Conservation (phyloP, 345 rosid species). For the Boechera retrofracta region DNA sequence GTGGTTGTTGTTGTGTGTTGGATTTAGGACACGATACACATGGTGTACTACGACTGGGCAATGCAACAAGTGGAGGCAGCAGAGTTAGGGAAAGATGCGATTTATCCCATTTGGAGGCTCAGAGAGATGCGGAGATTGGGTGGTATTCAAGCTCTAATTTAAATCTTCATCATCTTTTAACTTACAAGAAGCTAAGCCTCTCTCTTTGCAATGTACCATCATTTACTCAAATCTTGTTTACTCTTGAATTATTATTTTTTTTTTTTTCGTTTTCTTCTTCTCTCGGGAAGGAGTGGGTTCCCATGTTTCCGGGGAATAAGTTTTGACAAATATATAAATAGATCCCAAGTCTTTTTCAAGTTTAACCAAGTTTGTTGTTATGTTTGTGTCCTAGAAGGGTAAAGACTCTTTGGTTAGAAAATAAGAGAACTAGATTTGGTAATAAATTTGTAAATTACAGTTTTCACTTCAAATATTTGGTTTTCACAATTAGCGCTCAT, state of each 20-base stretch:
- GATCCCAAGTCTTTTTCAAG: slow-evolving; percentile 1
- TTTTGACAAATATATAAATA: slow-evolving; percentile 37
- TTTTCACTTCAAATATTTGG: neutral
- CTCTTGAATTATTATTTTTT: neutral
- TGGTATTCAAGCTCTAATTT: slow-evolving; percentile 67
- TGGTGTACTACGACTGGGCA: slow-evolving; percentile 85
- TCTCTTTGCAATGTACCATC: slow-evolving; percentile 26
- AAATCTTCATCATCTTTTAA: neutral
- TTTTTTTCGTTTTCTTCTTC: neutral
- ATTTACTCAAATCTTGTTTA: slow-evolving; percentile 5
- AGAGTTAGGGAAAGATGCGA: slow-evolving; percentile 86
- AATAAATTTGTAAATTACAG: neutral
- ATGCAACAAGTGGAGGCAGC: slow-evolving; percentile 89
- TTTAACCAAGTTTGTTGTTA: neutral
- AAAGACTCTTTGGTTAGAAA: neutral
- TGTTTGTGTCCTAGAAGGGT: neutral
- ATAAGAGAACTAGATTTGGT: neutral
- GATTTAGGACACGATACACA: slow-evolving; percentile 82
- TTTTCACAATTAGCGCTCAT: neutral
- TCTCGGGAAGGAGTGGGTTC: slow-evolving; percentile 13
- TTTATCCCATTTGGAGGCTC: slow-evolving; percentile 90
- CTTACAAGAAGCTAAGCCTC: slow-evolving; percentile 4
- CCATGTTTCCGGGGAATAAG: slow-evolving; percentile 23
- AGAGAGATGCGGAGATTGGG: slow-evolving; percentile 79
- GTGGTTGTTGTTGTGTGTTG: slow-evolving; percentile 8